phyloP scores from a whole-genome alignment of 495 filamentous ascomycete species.

The Neurospora sp. region DNA sequence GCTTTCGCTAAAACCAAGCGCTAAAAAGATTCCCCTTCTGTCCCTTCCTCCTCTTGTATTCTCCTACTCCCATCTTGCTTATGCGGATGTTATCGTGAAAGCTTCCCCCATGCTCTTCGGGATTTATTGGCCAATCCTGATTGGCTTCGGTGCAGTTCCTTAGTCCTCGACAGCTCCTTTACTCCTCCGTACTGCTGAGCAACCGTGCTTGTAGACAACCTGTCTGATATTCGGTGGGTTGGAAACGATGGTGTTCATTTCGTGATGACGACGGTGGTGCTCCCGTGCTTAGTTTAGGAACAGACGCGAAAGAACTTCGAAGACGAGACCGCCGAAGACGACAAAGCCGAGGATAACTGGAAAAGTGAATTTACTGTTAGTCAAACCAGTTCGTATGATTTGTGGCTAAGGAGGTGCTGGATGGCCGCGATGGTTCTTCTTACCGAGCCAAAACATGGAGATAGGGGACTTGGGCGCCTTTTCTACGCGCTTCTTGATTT shows the following conservation, averaged over 20 bases:
- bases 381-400: not conserved
- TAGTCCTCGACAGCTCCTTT: not conserved
- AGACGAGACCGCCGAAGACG: conserved; percentile 72
- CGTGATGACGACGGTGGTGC: not conserved
- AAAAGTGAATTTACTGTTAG: not conserved
- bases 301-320: conserved; percentile 69
- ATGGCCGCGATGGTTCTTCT: conserved; percentile 25
- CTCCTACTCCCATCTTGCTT: not conserved
- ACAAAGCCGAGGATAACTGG: conserved; percentile 71
- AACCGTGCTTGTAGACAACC: not conserved
- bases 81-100: not conserved
- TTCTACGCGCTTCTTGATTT: conserved; percentile 57
- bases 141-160: not conserved
- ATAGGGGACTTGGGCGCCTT: conserved; percentile 62
- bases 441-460: conserved; percentile 77
- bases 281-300: conserved; percentile 43
- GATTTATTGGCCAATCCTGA: not conserved
- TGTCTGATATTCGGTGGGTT: not conserved
- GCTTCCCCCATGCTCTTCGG: not conserved
- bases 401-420: conserved; percentile 3
- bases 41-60: not conserved
- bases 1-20: not conserved
- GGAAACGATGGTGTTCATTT: not conserved
- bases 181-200: not conserved
- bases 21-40: not conserved